Base-by-base conservation (phyloP, 768 basidiomycete species). In the Rhizopogon sp. region DNA sequence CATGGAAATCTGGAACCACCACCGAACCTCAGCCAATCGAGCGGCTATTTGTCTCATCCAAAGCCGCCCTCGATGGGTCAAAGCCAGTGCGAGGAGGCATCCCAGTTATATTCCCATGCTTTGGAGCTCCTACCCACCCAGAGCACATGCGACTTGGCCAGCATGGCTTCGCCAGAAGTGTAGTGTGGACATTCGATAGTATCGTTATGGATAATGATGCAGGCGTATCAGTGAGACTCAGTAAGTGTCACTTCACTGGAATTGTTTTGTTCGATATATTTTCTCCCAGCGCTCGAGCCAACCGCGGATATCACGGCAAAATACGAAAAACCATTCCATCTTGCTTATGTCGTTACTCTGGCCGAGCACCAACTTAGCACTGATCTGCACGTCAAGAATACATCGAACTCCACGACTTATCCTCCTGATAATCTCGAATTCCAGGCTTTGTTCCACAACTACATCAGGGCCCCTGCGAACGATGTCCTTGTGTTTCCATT, bases 371-470 rank as follows among this genome's bases (percentile, higher is more conserved):
- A 87, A 62, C 76, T 98, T 59, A 81, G 78, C 59, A 91, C 93
- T 37, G 83, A 87, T 64, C 77, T 97, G 6, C 85, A 90, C 64
- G 88, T 98, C 58, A 77, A 77, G 59, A 96, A 97, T 65, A 77
- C 82, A 0, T 83, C 82, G 6, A 62, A 70, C 2, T 72, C 76
- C 14, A 69, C 70, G 20, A 57, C 60, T 4, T 67, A 67, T 49
- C 71, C 69, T 3, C 64, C 73, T 0, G 76, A 80, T 42, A 58
- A 65, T 5, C 78, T 98, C 41, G 83, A 87, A 66, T 98, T 96
- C 76, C 97, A 99, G 68, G 89, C 93, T 1, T 78, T 98, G 43
- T 79, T 99, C 52, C 97, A 99, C 71, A 93, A 83, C 47, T 99
- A 99, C 72, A 79, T 97, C 60, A 80, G 79, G 9, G 81, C 82